These are phyloP conservation scores for Effrenium voratum DNA, from an alignment of 73 alveolate genomes.

Conservation along the genomic window DNA sequence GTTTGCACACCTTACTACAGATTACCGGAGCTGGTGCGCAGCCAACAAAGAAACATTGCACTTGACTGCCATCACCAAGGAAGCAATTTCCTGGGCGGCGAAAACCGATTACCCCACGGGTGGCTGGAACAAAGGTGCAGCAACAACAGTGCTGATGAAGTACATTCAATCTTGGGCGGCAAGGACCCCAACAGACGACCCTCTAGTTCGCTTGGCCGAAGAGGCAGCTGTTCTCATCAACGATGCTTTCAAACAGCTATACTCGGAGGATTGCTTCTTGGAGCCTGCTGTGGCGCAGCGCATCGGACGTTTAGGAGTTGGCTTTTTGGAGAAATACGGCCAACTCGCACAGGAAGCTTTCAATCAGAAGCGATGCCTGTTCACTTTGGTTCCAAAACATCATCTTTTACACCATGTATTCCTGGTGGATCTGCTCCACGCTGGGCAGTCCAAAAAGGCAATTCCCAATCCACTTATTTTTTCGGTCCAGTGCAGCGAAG, in stretches of 20 bases:
- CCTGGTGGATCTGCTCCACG: background rate
- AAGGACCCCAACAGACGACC: background rate
- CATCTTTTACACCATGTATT: background rate
- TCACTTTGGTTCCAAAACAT: background rate
- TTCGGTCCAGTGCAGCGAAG: background rate
- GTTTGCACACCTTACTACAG: background rate
- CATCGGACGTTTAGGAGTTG: background rate
- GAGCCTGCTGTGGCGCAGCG: background rate
- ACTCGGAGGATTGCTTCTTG: background rate
- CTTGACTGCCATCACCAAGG: background rate
- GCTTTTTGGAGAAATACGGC: background rate
- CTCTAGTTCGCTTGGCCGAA: background rate
- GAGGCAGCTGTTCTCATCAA: background rate
- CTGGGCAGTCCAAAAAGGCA: background rate
- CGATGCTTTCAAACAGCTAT: background rate
- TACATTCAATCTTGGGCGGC: background rate
- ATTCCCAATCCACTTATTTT: background rate
- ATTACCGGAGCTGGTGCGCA: background rate
- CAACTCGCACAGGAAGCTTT: background rate
- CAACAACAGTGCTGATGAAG: background rate
- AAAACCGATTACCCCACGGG: background rate
- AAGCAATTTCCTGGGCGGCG: background rate
- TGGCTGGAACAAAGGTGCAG: background rate
- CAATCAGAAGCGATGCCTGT: background rate
- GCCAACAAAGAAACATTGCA: background rate